Evolutionary conservation across 805 yeast species (phyloP), one percentile per base, ranked within the genome.

Genomic region (Yamadazyma ubonensis): DNA sequence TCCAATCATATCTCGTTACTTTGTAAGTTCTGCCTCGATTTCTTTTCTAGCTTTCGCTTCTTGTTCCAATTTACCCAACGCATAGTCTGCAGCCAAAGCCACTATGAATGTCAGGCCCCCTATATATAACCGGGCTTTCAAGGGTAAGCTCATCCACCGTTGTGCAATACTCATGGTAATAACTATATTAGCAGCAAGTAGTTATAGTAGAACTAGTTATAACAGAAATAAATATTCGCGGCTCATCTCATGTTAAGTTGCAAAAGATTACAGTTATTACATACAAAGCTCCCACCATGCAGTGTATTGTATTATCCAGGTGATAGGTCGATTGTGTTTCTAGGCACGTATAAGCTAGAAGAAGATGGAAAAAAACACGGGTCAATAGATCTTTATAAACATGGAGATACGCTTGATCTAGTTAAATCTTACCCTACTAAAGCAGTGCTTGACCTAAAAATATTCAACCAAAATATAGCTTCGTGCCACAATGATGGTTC

Each of bases 401-500:
- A 31, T 17, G 23, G 22, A 17, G 30, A 33, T 27, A 46, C 41
- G 5, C 30, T 20, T 27, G 35, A 9, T 28, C 35, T 12, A 6
- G 11, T 43, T 67, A 29, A 43, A 36, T 1, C 42, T 61, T 3
- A 51, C 65, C 1, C 45, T 48, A 19, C 51, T 59, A 73, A 81
- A 38, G 91, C 98, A 0, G 72, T 93, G 11, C 59, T 93, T 31
- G 99, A 93, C 55, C 50, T 91, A 30, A 86, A 87, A 48, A 61
- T 86, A 38, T 86, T 89, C 0, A 65, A 63, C 32, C 79, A 81
- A 47, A 29, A 73, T 6, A 49, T 87, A 3, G 70, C 73, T 2
- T 72, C 86, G 2, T 89, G 81, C 0, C 96, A 90, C 54, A 86
- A 96, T 0, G 84, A 88, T 0, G 98, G 98, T 2, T 73, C 75